A percentile compares a stretch with the other conserved stretches of the same genome.
Conservation (phyloP, 441 rosid species). For the Sinapis alba region DNA sequence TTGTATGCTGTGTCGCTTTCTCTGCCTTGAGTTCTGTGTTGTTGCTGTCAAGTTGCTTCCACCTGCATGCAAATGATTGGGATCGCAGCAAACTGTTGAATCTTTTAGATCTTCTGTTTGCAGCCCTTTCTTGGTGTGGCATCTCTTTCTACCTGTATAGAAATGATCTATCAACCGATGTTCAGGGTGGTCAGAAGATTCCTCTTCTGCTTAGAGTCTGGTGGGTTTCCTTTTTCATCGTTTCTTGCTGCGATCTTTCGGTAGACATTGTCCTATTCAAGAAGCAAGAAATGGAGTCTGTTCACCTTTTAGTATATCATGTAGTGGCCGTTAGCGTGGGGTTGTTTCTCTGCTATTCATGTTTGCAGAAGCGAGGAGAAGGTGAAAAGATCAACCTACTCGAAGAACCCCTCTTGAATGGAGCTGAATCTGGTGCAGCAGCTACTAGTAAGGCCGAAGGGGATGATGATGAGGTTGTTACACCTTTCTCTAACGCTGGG, state of each 20-base stretch:
- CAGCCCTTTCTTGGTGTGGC: slow-evolving; percentile 67
- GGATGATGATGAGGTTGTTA: slow-evolving; percentile 52
- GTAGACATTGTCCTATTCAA: slow-evolving; percentile 50
- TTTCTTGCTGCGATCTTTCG: slow-evolving; percentile 63
- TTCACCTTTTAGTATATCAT: slow-evolving; percentile 49
- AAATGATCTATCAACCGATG: slow-evolving; percentile 37
- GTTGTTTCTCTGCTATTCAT: slow-evolving; percentile 62
- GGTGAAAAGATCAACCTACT: slow-evolving; percentile 42
- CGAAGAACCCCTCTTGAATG: slow-evolving; percentile 69
- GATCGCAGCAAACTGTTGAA: slow-evolving; percentile 32
- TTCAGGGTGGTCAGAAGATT: slow-evolving; percentile 40
- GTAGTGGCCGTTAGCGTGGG: slow-evolving; percentile 54
- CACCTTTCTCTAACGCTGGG: slow-evolving; percentile 67
- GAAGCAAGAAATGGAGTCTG: slow-evolving; percentile 37
- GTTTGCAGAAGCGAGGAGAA: slow-evolving; percentile 48
- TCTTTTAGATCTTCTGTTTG: slow-evolving; percentile 56
- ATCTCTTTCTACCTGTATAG: slow-evolving; percentile 49
- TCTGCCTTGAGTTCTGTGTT: slow-evolving; percentile 49
- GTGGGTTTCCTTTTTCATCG: slow-evolving; percentile 63
- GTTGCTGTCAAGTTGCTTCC: slow-evolving; percentile 55
- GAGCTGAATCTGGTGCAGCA: slow-evolving; percentile 40
- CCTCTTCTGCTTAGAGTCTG: slow-evolving; percentile 65
- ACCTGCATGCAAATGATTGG: slow-evolving; percentile 64
- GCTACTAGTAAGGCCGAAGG: slow-evolving; percentile 47
- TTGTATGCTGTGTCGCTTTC: slow-evolving; percentile 57